Base-by-base conservation (phyloP, 495 filamentous ascomycete genomes). In the Apiosordaria backusii region DNA sequence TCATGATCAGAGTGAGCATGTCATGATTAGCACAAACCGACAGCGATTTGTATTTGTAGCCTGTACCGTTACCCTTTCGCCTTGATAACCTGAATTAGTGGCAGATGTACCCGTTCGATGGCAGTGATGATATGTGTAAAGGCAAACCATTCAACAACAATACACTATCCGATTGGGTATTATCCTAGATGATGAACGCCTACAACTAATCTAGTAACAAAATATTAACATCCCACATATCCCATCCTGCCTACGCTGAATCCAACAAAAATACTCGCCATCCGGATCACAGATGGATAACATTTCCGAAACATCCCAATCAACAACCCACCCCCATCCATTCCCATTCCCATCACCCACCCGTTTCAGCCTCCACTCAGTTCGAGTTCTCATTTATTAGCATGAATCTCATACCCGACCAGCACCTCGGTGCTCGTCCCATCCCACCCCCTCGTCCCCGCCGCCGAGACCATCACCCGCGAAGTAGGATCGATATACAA, bases 401-500 rank as follows among this genome's bases (percentile, higher is more conserved):
- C 67, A 10, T 23, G 50, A 58, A 99, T 96, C 77, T 99, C 95
- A 76, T 99, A 99, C 58, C 95, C 95, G 53, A 99, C 83, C 27
- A 97, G 76, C 9, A 95, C 92, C 79, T 99, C 95, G 1, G 95
- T 97, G 26, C 84, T 88, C 27, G 82, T 86, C n/a, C 95, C 95
- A 75, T 98, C 96, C 96, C 96, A 98, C 2, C 95, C 95, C 61
- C 95, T 80, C 68, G 93, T 97, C 1, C 95, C 95, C 29, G 90
- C 92, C 2, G 91, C 89, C 2, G 91, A 94, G 57, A 99, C 84
- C 87, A 99, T 92, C 75, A 92, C 97, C 35, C 88, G 83, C 70
- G 92, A 95, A 0, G 91, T 92, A 26, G 91, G 90, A 75, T 99
- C 95, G 59, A 96, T 82, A 72, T 92, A 92, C 25, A 97, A 76